Percentiles rank a stretch among this genome's conserved stretches.
Evolutionary conservation across 2,329 filamentous ascomycete genomes (phyloP).

Genomic region (Trichoderma brevicompactum): DNA sequence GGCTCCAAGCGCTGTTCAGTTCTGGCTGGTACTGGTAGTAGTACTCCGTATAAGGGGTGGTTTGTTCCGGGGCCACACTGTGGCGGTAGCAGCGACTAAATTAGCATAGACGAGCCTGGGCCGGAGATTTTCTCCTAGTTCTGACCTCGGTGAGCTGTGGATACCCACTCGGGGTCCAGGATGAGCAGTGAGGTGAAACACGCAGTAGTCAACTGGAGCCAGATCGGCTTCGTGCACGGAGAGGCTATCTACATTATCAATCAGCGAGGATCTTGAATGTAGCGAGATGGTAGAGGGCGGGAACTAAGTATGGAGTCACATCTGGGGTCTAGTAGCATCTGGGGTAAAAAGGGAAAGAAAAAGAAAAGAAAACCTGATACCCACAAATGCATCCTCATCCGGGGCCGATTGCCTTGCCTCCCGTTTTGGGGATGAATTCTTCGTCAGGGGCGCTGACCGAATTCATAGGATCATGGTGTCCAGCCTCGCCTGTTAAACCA

Average conservation of each 20-base stretch:
- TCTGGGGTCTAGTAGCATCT: too few relatives aligned
- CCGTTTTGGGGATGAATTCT: too few relatives aligned
- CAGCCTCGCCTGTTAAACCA: too few relatives aligned
- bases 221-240: background rate
- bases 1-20: background rate
- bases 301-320: background rate
- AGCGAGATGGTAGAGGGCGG: background rate
- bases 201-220: background rate
- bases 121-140: conserved; percentile 12
- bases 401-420: too few relatives aligned
- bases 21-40: background rate
- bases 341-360: background rate
- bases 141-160: background rate
- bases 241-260: background rate
- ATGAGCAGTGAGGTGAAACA: background rate
- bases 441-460: too few relatives aligned
- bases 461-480: too few relatives aligned
- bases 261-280: background rate
- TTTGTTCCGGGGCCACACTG: conserved; percentile 1
- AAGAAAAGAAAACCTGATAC: too few relatives aligned
- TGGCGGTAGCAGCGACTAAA: conserved; percentile 1
- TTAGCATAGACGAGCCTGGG: background rate
- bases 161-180: background rate
- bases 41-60: background rate
- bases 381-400: too few relatives aligned